These are phyloP conservation scores for Cutaneotrichosporon sp. DNA, from an alignment of 1,284 basidiomycete genomes.

Conservation along the genomic window DNA sequence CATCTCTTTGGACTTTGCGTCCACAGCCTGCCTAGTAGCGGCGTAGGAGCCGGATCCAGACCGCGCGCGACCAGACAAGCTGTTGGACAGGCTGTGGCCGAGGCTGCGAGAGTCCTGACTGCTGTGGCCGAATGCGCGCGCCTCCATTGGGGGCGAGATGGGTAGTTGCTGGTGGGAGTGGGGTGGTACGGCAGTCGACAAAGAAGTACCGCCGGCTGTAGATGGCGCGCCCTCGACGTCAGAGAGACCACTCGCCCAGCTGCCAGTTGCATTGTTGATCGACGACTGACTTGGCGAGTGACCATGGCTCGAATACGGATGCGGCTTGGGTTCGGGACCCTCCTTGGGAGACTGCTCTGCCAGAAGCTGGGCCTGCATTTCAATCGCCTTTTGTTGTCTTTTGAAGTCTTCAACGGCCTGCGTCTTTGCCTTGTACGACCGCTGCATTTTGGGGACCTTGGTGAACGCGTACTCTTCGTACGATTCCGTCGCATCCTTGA, in stretches of 20 bases:
- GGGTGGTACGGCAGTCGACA: no score
- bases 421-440: slow-evolving; percentile 70
- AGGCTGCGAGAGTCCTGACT: not conserved
- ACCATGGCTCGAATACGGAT: slow-evolving; percentile 17
- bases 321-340: slow-evolving; percentile 7
- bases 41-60: slow-evolving; percentile 23
- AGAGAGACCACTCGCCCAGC: slow-evolving; percentile 5
- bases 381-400: slow-evolving; percentile 45
- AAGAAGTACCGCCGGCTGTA: no score
- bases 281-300: slow-evolving; percentile 4
- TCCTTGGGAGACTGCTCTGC: slow-evolving; percentile 27
- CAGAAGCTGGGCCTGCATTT: slow-evolving; percentile 45
- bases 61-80: slow-evolving; percentile 18
- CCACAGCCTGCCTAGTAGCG: slow-evolving; percentile 9
- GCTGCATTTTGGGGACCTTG: slow-evolving; percentile 68
- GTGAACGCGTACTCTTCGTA: slow-evolving; percentile 75
- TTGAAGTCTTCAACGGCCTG: slow-evolving; percentile 63
- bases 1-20: slow-evolving; percentile 43
- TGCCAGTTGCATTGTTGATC: not conserved
- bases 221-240: not conserved
- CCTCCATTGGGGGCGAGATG: not conserved
- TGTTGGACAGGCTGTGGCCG: not conserved
- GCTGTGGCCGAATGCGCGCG: not conserved
- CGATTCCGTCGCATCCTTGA: slow-evolving; percentile 63
- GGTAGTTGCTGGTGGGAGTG: not conserved